Evolutionary conservation across 495 filamentous ascomycete genomes (phyloP).

Genomic region (Poronia punctata): DNA sequence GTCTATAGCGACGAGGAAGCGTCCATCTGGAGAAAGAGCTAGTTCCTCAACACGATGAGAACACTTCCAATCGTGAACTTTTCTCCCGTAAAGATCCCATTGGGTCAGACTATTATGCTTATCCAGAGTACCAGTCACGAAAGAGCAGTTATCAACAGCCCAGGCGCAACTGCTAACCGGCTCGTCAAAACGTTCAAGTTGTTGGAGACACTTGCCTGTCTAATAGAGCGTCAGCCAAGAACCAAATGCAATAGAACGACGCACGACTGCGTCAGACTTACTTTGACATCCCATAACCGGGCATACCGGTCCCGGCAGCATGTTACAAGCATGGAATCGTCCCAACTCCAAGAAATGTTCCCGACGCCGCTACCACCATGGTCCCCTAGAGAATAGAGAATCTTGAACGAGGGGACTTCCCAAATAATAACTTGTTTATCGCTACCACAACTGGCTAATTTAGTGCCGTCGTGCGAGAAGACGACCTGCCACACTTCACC

Average conservation of each 20-base stretch:
- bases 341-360: constrained; percentile 84
- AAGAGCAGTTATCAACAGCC: constrained; percentile 68
- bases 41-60: constrained; percentile 76
- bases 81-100: constrained; percentile 56
- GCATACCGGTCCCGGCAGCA: constrained; percentile 71
- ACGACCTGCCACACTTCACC: constrained; percentile 87
- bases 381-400: constrained; percentile 56
- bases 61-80: constrained; percentile 54
- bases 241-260: constrained; percentile 5
- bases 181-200: constrained; percentile 62
- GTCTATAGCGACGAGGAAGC: constrained; percentile 70
- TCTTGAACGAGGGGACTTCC: constrained; percentile 61
- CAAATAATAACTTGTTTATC: constrained; percentile 75
- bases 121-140: constrained; percentile 78
- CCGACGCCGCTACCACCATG: constrained; percentile 59
- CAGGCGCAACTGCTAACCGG: constrained; percentile 83
- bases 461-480: constrained; percentile 85
- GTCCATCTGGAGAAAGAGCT: constrained; percentile 71
- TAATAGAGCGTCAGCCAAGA: constrained; percentile 28
- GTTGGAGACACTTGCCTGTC: constrained; percentile 61
- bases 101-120: constrained; percentile 55
- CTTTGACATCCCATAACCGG: constrained; percentile 70
- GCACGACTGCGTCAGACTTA: too few species aligned
- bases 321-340: constrained; percentile 76
- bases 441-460: constrained; percentile 72